Percentiles rank a stretch among this genome's conserved stretches.
phyloP scores from a whole-genome alignment of 768 basidiomycete species.

The Fomitopsis pulvina region DNA sequence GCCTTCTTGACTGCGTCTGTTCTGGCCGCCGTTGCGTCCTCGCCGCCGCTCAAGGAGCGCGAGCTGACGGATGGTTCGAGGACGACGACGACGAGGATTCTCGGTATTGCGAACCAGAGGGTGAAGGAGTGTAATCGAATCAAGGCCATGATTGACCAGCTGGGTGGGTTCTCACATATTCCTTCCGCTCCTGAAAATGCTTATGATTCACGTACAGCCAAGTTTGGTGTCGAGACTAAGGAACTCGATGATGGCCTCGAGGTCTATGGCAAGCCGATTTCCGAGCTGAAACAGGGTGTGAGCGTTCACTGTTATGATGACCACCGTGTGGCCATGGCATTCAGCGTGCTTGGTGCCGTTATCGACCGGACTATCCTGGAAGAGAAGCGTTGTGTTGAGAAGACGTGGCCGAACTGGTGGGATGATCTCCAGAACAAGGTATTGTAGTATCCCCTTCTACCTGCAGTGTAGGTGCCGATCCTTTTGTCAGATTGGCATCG shows the following conservation, averaged over 20 bases:
- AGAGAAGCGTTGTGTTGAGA: conserved; percentile 97
- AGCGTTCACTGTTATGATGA: conserved; percentile 96
- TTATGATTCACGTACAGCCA: conserved; percentile 44
- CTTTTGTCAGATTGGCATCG: conserved; percentile 69
- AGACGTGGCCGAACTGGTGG: conserved; percentile 99
- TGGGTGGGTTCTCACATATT: conserved; percentile 44
- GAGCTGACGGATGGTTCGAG: conserved; percentile 26
- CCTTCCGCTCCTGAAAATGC: background rate
- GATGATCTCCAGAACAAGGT: conserved; percentile 96
- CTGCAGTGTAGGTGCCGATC: conserved; percentile 3
- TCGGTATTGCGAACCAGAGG: conserved; percentile 95
- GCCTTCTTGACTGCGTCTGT: conserved; percentile 96
- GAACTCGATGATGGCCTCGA: conserved; percentile 93
- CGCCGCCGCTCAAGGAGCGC: conserved; percentile 42
- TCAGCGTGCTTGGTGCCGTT: conserved; percentile 79
- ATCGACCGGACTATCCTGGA: conserved; percentile 76
- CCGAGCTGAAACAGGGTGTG: conserved; percentile 57
- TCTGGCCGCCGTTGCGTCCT: conserved; percentile 74
- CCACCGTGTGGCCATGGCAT: conserved; percentile 98
- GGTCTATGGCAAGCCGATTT: conserved; percentile 70
- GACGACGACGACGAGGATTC: conserved; percentile 63
- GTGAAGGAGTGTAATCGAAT: conserved; percentile 99
- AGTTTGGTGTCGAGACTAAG: conserved; percentile 89
- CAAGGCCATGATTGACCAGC: conserved; percentile 91
- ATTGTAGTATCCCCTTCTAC: conserved; percentile 5